Conservation (phyloP, 805 yeast genomes). For the Candida nitratophila region DNA sequence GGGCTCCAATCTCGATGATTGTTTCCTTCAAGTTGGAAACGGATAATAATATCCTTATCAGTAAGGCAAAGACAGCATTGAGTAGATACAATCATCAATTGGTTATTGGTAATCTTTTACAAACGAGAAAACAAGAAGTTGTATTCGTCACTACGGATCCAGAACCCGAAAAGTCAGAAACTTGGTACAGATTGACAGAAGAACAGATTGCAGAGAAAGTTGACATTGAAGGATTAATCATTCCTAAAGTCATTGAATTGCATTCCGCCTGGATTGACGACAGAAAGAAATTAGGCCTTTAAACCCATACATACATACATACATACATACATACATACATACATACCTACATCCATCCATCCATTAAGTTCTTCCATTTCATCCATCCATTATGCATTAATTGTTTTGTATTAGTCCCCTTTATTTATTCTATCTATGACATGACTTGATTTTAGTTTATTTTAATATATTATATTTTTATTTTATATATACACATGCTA, state of each 20-base stretch:
- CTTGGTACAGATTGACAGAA: slow-evolving; percentile 46
- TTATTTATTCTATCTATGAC: too few relatives aligned
- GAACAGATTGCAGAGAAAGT: slow-evolving; percentile 31
- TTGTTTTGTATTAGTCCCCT: too few relatives aligned
- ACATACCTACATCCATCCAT: neutral
- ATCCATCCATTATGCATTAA: too few relatives aligned
- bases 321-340: neutral
- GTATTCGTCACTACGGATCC: slow-evolving; percentile 63
- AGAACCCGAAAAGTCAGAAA: slow-evolving; percentile 10
- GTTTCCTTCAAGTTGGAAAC: slow-evolving; percentile 93
- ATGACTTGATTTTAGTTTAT: too few relatives aligned
- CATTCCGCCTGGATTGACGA: slow-evolving; percentile 59
- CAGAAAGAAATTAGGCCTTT: slow-evolving; percentile 19
- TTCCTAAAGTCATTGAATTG: slow-evolving; percentile 63
- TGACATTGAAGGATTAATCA: slow-evolving; percentile 74
- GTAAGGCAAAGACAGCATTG: slow-evolving; percentile 74
- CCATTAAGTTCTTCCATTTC: too few relatives aligned
- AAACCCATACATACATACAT: neutral
- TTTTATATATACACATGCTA: neutral
- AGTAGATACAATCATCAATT: slow-evolving; percentile 85
- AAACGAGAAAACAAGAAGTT: slow-evolving; percentile 82
- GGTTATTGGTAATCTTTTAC: slow-evolving; percentile 89
- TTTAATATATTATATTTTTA: too few relatives aligned
- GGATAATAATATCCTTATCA: slow-evolving; percentile 59
- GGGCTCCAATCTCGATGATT: slow-evolving; percentile 96